These are phyloP conservation scores for Spongispora temasekensis DNA, from an alignment of 1,284 basidiomycete species.

Conservation along the genomic window DNA sequence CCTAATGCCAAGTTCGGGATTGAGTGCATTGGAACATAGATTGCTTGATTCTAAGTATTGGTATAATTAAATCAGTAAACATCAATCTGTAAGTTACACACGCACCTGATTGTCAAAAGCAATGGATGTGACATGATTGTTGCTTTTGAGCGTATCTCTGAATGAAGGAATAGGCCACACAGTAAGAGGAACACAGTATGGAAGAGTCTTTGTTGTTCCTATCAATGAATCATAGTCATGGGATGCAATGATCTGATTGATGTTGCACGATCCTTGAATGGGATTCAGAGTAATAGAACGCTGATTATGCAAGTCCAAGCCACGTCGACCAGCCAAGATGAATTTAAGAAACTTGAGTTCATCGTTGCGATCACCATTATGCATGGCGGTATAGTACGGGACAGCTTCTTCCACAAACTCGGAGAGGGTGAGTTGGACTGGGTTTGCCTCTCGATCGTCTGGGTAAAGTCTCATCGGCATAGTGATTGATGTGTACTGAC, in stretches of 20 bases:
- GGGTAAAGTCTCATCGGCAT: background rate
- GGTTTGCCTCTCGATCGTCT: background rate
- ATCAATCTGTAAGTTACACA: background rate
- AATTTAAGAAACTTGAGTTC: conserved; percentile 1
- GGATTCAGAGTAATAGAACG: background rate
- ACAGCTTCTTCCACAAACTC: background rate
- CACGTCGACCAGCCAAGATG: background rate
- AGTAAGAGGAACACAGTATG: background rate
- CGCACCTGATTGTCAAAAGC: background rate
- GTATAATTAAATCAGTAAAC: background rate
- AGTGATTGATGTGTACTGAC: background rate
- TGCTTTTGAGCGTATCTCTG: background rate
- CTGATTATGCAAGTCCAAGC: background rate
- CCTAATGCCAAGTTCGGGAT: background rate
- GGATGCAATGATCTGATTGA: background rate
- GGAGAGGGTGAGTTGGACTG: background rate
- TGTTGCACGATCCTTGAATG: background rate
- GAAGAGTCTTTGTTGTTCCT: background rate
- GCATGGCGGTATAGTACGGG: background rate
- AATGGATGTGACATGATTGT: background rate
- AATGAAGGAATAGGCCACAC: background rate
- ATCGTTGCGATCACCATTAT: background rate
- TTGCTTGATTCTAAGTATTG: background rate
- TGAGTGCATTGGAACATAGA: background rate
- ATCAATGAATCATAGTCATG: background rate